These are phyloP conservation scores for Lipomyces yamadae DNA, from an alignment of 805 yeast species.

Conservation along the genomic window DNA sequence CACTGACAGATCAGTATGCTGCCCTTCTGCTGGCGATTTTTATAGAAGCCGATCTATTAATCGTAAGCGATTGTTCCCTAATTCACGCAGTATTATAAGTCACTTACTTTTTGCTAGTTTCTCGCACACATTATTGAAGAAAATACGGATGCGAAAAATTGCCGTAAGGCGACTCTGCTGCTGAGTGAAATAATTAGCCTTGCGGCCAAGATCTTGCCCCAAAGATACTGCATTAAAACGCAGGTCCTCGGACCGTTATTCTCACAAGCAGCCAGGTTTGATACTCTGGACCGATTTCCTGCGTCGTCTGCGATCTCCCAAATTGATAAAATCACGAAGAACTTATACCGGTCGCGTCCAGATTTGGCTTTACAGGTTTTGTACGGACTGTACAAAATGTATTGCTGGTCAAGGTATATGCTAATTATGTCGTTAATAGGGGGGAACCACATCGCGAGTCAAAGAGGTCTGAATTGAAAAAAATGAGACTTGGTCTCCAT, in stretches of 20 bases:
- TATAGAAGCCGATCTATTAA: conserved; percentile 44
- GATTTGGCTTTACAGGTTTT: conserved; percentile 14
- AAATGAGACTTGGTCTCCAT: conserved; percentile 46
- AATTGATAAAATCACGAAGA: conserved; percentile 51
- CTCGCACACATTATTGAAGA: conserved; percentile 32
- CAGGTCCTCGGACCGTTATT: conserved; percentile 41
- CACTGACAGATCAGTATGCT: conserved; percentile 61
- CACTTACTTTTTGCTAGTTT: neutral
- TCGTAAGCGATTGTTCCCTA: neutral
- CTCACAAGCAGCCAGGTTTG: conserved; percentile 39
- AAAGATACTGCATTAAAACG: conserved; percentile 46
- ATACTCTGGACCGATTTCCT: conserved; percentile 36
- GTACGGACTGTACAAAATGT: conserved; percentile 4
- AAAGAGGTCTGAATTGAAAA: conserved; percentile 33
- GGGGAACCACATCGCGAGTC: conserved; percentile 16
- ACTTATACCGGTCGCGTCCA: conserved; percentile 36
- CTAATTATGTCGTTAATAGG: neutral
- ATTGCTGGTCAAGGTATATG: neutral
- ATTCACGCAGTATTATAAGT: too few species aligned
- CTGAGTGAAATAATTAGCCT: conserved; percentile 65
- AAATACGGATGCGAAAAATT: conserved; percentile 50
- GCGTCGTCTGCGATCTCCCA: conserved; percentile 53
- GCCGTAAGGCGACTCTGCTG: conserved; percentile 65
- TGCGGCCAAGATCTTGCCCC: conserved; percentile 61
- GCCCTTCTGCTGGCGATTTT: conserved; percentile 64